Percentiles rank a stretch among this genome's conserved stretches.
Conservation (phyloP, 305 asterid species). For the Rubia peregrina region DNA sequence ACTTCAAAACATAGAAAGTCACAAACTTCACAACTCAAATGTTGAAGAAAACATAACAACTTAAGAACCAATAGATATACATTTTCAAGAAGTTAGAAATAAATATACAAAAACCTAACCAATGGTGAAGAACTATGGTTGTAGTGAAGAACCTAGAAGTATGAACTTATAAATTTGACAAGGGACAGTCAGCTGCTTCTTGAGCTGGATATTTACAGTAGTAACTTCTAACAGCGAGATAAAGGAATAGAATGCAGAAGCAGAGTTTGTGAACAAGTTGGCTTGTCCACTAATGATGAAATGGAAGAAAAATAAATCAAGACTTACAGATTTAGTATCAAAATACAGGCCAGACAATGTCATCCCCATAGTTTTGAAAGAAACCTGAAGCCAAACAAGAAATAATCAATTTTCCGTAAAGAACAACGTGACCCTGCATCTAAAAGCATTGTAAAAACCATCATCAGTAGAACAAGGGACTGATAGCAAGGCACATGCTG, state of each 20-base stretch:
- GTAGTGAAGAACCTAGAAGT: background rate
- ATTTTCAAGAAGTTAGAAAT: no score
- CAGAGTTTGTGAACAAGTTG: background rate
- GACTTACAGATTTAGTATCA: conserved; percentile 88
- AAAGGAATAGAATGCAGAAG: background rate
- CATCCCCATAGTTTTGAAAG: conserved; percentile 82
- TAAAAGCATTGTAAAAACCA: no score
- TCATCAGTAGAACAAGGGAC: no score
- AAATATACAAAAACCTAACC: no score
- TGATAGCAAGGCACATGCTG: no score
- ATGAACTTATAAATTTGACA: background rate
- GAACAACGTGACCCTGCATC: conserved; percentile 19
- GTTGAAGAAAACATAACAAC: no score
- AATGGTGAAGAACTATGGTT: no score
- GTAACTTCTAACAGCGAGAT: background rate
- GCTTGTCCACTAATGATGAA: background rate
- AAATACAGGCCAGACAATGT: conserved; percentile 84
- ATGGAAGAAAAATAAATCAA: background rate
- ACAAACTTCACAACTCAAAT: no score
- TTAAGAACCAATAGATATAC: no score
- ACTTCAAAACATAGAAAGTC: no score
- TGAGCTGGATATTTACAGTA: background rate
- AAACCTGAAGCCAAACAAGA: conserved; percentile 51
- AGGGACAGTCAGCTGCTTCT: background rate
- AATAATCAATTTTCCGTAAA: conserved; percentile 3